Evolutionary conservation across 1,284 basidiomycete species (phyloP).

Genomic region (Pyrrhoderma lamaoense): DNA sequence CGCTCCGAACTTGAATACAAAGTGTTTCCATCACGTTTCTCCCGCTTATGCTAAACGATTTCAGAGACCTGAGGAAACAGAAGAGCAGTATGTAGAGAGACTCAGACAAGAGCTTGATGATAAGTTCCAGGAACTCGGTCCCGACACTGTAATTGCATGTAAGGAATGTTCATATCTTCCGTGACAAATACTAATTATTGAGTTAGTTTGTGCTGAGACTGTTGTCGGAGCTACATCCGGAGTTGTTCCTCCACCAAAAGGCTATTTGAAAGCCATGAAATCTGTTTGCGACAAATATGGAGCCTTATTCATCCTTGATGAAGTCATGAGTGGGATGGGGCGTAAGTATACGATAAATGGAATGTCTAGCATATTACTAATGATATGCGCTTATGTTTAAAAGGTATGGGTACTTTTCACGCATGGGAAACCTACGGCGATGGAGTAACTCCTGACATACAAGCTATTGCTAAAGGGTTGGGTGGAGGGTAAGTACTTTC

Average conservation of each 20-base stretch:
- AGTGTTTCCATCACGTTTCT: slow-evolving; percentile 73
- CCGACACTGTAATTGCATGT: slow-evolving; percentile 76
- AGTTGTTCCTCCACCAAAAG: slow-evolving; percentile 64
- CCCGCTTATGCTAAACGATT: slow-evolving; percentile 82
- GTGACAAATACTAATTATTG: neutral
- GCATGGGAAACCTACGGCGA: slow-evolving; percentile 82
- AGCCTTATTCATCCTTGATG: slow-evolving; percentile 80
- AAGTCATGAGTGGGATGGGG: slow-evolving; percentile 85
- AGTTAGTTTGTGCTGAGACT: slow-evolving; percentile 43
- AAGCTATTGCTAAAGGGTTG: slow-evolving; percentile 80
- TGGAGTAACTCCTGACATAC: slow-evolving; percentile 68
- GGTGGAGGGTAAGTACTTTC: slow-evolving; percentile 62
- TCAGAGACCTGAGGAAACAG: slow-evolving; percentile 53
- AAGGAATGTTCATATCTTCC: slow-evolving; percentile 24
- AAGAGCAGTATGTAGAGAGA: slow-evolving; percentile 70
- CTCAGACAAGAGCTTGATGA: slow-evolving; percentile 73
- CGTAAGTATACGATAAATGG: slow-evolving; percentile 38
- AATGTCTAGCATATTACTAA: neutral
- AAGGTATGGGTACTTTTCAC: slow-evolving; percentile 79
- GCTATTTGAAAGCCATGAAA: slow-evolving; percentile 79
- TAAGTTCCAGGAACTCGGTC: slow-evolving; percentile 75
- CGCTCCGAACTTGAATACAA: slow-evolving; percentile 50
- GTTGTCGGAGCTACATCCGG: slow-evolving; percentile 82
- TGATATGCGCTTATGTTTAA: neutral
- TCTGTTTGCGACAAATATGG: slow-evolving; percentile 83